phyloP scores from a whole-genome alignment of 345 rosid genomes.

The Linum tenue region DNA sequence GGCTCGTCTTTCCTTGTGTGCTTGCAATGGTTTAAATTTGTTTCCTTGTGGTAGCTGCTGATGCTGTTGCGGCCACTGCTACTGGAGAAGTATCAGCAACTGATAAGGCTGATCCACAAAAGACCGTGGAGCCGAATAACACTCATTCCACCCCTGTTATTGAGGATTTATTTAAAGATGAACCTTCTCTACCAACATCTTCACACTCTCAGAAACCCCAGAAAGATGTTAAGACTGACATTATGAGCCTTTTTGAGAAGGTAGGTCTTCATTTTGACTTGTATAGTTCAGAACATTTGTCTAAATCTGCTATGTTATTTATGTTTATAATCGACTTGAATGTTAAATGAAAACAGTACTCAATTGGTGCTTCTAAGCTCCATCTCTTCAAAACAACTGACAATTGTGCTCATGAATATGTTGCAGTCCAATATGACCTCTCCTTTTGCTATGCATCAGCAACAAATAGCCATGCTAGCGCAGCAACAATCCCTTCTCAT shows the following conservation, averaged over 20 bases:
- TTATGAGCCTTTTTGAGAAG: constrained; percentile 99
- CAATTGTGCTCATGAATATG: constrained; percentile 13
- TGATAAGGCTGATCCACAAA: constrained; percentile 38
- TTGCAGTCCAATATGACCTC: constrained; percentile 82
- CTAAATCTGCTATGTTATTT: background rate
- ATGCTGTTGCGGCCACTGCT: constrained; percentile 14
- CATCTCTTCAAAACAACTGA: background rate
- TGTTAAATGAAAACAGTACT: background rate
- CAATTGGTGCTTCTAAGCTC: too few relatives aligned
- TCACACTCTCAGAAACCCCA: constrained; percentile 42
- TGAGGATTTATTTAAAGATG: constrained; percentile 75
- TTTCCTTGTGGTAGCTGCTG: constrained; percentile 1
- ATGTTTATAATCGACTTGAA: background rate
- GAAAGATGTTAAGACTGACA: constrained; percentile 83
- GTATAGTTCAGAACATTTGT: background rate
- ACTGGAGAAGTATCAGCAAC: constrained; percentile 47
- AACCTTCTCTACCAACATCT: constrained; percentile 27
- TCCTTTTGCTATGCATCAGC: constrained; percentile 90
- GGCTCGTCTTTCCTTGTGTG: background rate
- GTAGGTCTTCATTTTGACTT: constrained; percentile 22
- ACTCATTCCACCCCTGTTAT: constrained; percentile 45
- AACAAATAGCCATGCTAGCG: constrained; percentile 84
- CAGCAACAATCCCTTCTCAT: constrained; percentile 31
- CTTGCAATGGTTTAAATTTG: background rate
- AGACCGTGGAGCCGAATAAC: constrained; percentile 29